These are phyloP conservation scores for Psilocybe tampanensis DNA, from an alignment of 768 basidiomycete species.

Conservation along the genomic window DNA sequence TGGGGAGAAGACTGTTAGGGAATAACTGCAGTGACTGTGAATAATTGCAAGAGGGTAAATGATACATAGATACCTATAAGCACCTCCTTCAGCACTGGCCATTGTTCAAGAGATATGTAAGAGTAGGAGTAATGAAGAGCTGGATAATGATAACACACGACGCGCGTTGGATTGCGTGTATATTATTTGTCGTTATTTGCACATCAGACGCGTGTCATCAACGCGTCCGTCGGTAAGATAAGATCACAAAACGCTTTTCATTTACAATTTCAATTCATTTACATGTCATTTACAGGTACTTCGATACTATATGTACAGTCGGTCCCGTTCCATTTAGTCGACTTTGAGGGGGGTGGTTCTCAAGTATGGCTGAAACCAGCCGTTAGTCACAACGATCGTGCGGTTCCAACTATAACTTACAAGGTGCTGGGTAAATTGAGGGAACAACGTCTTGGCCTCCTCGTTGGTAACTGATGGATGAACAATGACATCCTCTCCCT, in stretches of 20 bases:
- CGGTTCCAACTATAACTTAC: slow-evolving; percentile 38
- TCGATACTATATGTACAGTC: slow-evolving; percentile 4
- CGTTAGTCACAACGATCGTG: not conserved
- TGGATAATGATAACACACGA: slow-evolving; percentile 14
- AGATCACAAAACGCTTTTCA: not conserved
- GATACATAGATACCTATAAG: slow-evolving; percentile 58
- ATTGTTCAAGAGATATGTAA: slow-evolving; percentile 39
- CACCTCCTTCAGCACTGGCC: slow-evolving; percentile 83
- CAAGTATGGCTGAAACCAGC: slow-evolving; percentile 71
- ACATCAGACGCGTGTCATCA: not conserved
- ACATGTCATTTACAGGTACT: not conserved
- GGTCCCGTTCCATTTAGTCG: slow-evolving; percentile 22
- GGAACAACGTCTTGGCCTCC: slow-evolving; percentile 92
- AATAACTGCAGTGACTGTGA: slow-evolving; percentile 66
- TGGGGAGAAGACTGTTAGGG: slow-evolving; percentile 98
- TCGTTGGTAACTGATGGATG: slow-evolving; percentile 83
- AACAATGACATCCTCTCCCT: slow-evolving; percentile 93
- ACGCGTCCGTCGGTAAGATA: slow-evolving; percentile 7
- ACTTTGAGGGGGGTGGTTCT: slow-evolving; percentile 70
- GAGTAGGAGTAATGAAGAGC: slow-evolving; percentile 13
- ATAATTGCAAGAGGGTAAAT: slow-evolving; percentile 7
- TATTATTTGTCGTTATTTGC: slow-evolving; percentile 22
- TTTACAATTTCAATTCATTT: not conserved
- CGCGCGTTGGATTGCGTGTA: slow-evolving; percentile 27
- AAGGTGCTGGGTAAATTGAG: slow-evolving; percentile 77